Conservation (phyloP, 1,284 basidiomycete genomes). For the Rhodotorula sp. region DNA sequence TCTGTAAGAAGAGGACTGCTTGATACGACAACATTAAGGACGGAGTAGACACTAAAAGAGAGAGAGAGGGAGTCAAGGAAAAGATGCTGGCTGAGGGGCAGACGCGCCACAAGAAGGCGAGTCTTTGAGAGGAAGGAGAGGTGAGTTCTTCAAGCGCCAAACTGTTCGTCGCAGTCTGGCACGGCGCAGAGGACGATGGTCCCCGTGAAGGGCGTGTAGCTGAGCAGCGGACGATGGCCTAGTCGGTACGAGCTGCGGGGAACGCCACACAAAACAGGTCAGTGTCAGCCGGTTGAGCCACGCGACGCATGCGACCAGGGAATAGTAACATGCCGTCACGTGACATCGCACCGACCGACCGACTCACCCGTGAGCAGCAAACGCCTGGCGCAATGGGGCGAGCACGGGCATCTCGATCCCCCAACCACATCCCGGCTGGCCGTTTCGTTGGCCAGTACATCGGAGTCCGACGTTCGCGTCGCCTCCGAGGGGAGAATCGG, state of each 20-base stretch:
- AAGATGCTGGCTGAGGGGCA: neutral
- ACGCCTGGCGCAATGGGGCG: neutral
- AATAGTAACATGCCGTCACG: neutral
- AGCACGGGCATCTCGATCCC: slow-evolving; percentile 3
- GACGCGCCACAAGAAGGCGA: neutral
- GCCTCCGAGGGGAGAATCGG: neutral
- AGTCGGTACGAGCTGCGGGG: no score
- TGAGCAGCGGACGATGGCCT: slow-evolving; percentile 6
- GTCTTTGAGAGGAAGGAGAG: neutral
- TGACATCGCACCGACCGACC: neutral
- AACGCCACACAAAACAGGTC: neutral
- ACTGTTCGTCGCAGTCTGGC: slow-evolving; percentile 5
- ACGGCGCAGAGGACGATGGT: slow-evolving; percentile 11
- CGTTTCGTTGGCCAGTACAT: neutral
- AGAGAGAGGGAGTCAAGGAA: no score
- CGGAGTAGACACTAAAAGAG: neutral
- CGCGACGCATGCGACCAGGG: neutral
- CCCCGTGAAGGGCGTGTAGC: slow-evolving; percentile 14
- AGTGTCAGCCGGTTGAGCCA: neutral
- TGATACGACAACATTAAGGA: neutral
- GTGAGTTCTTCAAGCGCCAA: neutral
- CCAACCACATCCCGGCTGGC: slow-evolving; percentile 6
- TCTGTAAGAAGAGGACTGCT: no score
- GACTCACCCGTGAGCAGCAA: slow-evolving; percentile 8
- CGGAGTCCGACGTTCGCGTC: neutral